A percentile compares a stretch with the other conserved stretches of the same genome.
These are phyloP conservation scores for Rhododendron williamsianum DNA, from an alignment of 148 eudicot genomes.

Conservation along the genomic window DNA sequence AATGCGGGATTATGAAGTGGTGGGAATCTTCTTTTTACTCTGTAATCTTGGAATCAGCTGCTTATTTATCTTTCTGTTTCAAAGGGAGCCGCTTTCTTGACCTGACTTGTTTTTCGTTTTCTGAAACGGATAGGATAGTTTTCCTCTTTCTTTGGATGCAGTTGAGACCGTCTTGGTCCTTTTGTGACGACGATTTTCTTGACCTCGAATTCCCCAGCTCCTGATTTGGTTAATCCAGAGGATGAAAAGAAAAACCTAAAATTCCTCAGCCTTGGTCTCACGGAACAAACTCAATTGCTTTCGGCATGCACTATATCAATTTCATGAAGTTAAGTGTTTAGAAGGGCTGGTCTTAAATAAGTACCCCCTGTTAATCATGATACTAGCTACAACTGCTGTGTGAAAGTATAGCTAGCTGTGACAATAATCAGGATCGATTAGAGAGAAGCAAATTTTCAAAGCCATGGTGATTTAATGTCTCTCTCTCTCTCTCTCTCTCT, in stretches of 20 bases:
- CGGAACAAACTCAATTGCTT: background rate
- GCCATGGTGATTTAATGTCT: background rate
- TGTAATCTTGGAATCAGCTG: background rate
- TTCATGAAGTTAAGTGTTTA: background rate
- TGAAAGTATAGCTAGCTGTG: background rate
- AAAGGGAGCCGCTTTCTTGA: background rate
- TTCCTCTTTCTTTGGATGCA: background rate
- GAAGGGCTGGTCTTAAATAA: background rate
- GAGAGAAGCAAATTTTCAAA: background rate
- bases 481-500: background rate
- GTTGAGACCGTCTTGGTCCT: background rate
- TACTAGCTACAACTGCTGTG: background rate
- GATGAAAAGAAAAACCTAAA: background rate
- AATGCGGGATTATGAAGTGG: background rate
- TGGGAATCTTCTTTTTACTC: background rate
- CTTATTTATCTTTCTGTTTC: background rate
- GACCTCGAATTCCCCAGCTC: background rate
- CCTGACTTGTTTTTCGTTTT: background rate
- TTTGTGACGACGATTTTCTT: background rate
- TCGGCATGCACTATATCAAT: background rate
- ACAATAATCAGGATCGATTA: background rate
- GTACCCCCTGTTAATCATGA: background rate
- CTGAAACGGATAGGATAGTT: background rate
- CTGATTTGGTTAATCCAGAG: background rate
- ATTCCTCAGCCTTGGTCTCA: background rate